These are phyloP conservation scores for Russula abietina DNA, from an alignment of 768 basidiomycete genomes.

Conservation along the genomic window DNA sequence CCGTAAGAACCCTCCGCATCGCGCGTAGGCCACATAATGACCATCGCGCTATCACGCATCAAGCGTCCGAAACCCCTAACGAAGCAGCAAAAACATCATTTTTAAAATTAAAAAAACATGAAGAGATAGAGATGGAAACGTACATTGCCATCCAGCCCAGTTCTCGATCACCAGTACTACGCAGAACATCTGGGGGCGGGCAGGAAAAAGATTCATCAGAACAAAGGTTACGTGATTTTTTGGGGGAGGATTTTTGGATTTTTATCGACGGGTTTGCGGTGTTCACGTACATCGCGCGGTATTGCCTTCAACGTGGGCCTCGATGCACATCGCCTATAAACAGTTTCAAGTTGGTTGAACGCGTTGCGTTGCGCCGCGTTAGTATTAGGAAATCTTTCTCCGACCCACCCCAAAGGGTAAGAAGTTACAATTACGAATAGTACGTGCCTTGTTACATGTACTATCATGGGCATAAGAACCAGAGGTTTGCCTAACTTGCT, in stretches of 20 bases:
- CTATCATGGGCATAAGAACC: conserved; percentile 5
- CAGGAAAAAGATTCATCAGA: neutral
- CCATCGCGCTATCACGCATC: conserved; percentile 59
- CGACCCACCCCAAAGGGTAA: too few relatives aligned
- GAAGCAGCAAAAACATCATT: neutral
- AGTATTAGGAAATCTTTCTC: too few relatives aligned
- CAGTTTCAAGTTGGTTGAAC: neutral
- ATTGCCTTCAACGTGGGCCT: conserved; percentile 14
- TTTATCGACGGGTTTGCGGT: too few relatives aligned
- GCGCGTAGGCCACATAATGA: conserved; percentile 65
- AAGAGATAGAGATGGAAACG: neutral
- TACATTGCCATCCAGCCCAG: conserved; percentile 30
- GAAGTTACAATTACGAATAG: neutral
- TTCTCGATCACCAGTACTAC: conserved; percentile 14
- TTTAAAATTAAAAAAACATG: neutral
- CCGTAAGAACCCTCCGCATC: conserved; percentile 36
- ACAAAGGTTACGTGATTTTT: neutral
- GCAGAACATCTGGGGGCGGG: conserved; percentile 21
- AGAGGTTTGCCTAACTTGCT: neutral
- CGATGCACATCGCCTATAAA: conserved; percentile 18
- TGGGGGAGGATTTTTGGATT: too few relatives aligned
- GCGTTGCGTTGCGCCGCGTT: too few relatives aligned
- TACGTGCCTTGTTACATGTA: conserved; percentile 9
- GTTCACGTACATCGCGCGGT: conserved; percentile 13
- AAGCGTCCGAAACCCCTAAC: conserved; percentile 51